Base-by-base conservation (phyloP, 495 filamentous ascomycete genomes). In the Aspergillus kassunensis region DNA sequence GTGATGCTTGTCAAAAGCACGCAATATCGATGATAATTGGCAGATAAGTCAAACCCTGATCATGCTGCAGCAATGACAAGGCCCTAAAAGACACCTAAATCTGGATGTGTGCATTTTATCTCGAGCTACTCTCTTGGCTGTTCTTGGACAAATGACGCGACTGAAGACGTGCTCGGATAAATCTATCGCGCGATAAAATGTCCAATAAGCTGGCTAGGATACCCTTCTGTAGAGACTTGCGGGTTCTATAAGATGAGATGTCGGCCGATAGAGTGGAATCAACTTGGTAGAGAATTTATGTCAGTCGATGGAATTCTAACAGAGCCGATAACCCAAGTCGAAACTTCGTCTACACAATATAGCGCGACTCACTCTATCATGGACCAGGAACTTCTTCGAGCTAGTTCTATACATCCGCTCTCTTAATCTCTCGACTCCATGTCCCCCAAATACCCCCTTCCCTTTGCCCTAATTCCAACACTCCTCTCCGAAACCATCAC, bases 101-200 rank as follows among this genome's bases (percentile, higher is more conserved):
- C 23, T 43, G 19, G 16, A 43, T 42, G 18, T 19, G 27, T 25
- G 35, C 16, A 9, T 34, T 24, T 4, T 43, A 2, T 1, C 16
- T 18, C 1, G 23, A 43, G 8, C 13, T 3, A 8, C 15, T 9
- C 11, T 16, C 49, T 51, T 51, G 49, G 49, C 49, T 12, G 8
- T 4, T 15, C 23, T 27, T n/a, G 27, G 21, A n/a, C 11, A 5
- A 12, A 51, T 51, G 37, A 21, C 49, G 49, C 35, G 49, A 51
- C 27, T 16, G 11, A 51, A 51, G 49, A 42, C 49, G 49, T 51
- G 49, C 49, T 51, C 30, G 49, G 12, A 10, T 11, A 29, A 34
- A 43, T 18, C 27, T 16, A 15, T 43, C 9, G 39, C 49, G 37
- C 19, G 15, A 51, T 43, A 25, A 12, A 48, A 11, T 16, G 25